Evolutionary conservation across 768 basidiomycete species (phyloP), one percentile per base, ranked within the genome.

Genomic region (Lentinula sp.): DNA sequence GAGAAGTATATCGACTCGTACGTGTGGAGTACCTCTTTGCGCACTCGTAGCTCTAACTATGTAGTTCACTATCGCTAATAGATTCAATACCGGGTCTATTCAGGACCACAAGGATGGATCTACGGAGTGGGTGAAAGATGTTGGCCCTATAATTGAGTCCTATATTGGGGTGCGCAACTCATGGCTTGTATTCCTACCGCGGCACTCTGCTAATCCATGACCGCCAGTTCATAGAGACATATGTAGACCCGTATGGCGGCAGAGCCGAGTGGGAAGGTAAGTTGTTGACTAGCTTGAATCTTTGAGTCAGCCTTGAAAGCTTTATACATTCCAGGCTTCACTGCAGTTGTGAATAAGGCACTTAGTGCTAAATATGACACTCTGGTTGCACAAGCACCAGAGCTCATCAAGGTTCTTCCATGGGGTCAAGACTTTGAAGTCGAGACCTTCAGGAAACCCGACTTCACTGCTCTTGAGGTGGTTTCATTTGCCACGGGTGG

Each of bases 221-320:
- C 34, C 13, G 15, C 10, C 13, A 81, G 73, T 92, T 91, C 70
- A 80, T 92, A 43, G 90, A 92, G 78, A 92, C 88, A 1, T 91
- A 91, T 62, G 87, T 93, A 16, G 93, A 95, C 68, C 93, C 93
- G 6, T 93, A 91, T 62, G 93, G 93, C 39, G 88, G 83, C n/a
- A 84, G 93, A 55, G 93, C 93, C 0, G 93, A 95, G 71, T 95
- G 93, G 93, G 92, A 95, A 83, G 92, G 91, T 85, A 59, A 39
- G 66, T 59, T 45, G 50, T 59, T 46, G 50, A 28, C 31, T 46
- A 40, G 23, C 5, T 40, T 23, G 6, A 15, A 4, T 60, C 62
- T 39, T 15, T 60, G 45, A 52, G 65, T 32, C n/a, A 53, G 59
- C 43, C 57, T 16, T 65, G 4, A 43, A 5, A 15, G 28, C 28